Evolutionary conservation across 75 land plant genomes (phyloP), one percentile per base, ranked within the genome.

Genomic region (Chamaecyparis obtusa): DNA sequence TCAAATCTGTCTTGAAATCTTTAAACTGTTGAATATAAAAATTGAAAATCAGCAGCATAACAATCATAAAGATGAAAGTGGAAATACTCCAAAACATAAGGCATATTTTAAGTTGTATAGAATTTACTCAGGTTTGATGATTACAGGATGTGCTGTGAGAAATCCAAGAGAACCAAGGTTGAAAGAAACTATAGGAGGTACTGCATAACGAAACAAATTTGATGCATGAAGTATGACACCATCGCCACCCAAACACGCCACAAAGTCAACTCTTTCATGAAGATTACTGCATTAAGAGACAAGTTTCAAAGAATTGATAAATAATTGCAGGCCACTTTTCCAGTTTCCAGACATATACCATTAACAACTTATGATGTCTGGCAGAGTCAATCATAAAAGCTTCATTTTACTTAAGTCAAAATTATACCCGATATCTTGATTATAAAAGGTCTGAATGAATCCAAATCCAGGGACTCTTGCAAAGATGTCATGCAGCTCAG

Each of bases 161-260:
- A 98, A 98, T 82, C 99, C 99, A 64, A 98, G 95, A 44, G 99
- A 98, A 10, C 99, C 99, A 86, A 98, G 94, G 89, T 98, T 98
- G 90, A 98, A 98, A 44, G 99, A 98, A 83, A 98, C 96, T 39
- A 98, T 95, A 37, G 99, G 99, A 24, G 99, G 99, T 21, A 97
- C 96, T 54, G 99, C 94, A 69, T 88, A 90, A 84, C 96, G 93
- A 84, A 98, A 98, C 72, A 98, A 86, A 90, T 98, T 98, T 80
- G 99, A 98, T 27, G 99, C 99, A 92, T 98, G 98, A 13, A 98
- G 92, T 87, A 98, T 98, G 71, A 98, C 99, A 24, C 99, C 99
- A 91, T 98, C 99, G 17, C 99, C 99, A 35, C 99, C 99, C 89
- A 98, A 94, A 89, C 99, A 98, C 24, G 97, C 99, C 27, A 98